phyloP scores from a whole-genome alignment of 306 rosid species.

The Fragaria vesca region DNA sequence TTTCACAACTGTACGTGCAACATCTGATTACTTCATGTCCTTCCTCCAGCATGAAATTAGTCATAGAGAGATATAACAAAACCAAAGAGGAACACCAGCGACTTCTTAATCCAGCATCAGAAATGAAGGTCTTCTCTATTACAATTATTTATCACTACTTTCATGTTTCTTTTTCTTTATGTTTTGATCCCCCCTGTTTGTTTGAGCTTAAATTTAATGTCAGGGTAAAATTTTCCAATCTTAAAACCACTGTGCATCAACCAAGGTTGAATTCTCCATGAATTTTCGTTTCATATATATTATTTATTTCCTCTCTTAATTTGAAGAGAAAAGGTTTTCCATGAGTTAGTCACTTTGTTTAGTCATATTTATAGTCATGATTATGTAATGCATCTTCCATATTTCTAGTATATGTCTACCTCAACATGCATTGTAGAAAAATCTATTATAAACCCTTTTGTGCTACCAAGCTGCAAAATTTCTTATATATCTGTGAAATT shows the following conservation, averaged over 20 bases:
- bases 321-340: neutral
- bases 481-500: too few species aligned
- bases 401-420: neutral
- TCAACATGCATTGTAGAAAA: neutral
- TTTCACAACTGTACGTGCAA: neutral
- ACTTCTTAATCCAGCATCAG: conserved; percentile 53
- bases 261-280: neutral
- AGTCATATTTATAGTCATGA: neutral
- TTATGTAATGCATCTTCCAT: neutral
- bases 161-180: neutral
- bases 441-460: neutral
- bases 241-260: neutral
- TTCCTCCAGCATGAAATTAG: conserved; percentile 58
- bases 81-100: conserved; percentile 57
- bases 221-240: neutral
- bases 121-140: conserved; percentile 53
- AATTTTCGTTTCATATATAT: neutral
- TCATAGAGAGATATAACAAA: conserved; percentile 52
- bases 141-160: neutral
- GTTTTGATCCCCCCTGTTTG: neutral
- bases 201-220: conserved; percentile 2
- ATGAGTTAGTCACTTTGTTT: neutral
- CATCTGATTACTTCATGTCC: conserved; percentile 15
- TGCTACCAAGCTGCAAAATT: neutral
- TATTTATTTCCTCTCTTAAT: neutral